A percentile compares a stretch with the other conserved stretches of the same genome.
Evolutionary conservation across 2,329 filamentous ascomycete genomes (phyloP).

Genomic region (Pyricularia pennisetigena): DNA sequence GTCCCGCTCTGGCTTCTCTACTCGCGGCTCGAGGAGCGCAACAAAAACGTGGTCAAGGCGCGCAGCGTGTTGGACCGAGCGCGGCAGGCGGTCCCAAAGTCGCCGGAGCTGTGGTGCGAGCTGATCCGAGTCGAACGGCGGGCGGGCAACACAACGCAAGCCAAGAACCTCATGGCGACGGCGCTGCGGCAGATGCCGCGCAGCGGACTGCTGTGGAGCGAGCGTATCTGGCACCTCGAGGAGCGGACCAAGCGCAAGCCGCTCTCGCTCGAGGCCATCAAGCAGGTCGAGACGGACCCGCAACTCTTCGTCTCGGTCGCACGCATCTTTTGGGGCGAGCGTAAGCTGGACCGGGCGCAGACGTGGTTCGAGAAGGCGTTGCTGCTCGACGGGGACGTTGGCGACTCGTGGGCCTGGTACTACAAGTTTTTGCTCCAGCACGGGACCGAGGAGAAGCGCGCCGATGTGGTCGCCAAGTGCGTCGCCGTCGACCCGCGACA

Average conservation of each 20-base stretch:
- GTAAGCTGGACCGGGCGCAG: conserved; percentile 85
- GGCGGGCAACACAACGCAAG: conserved; percentile 72
- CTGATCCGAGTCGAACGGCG: conserved; percentile 88
- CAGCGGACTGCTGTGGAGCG: conserved; percentile 81
- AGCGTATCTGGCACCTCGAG: conserved; percentile 94
- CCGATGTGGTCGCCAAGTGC: conserved; percentile 74
- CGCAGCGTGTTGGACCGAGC: conserved; percentile 89
- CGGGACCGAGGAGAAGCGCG: conserved; percentile 86
- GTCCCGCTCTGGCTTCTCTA: conserved; percentile 87
- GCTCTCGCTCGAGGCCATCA: conserved; percentile 85
- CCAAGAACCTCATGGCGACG: conserved; percentile 85
- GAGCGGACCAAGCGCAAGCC: conserved; percentile 86
- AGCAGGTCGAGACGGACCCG: conserved; percentile 90
- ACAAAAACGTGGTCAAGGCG: conserved; percentile 79
- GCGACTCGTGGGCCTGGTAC: conserved; percentile 98
- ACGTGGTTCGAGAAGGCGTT: conserved; percentile 98
- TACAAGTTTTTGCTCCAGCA: conserved; percentile 88
- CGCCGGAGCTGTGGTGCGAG: conserved; percentile 79
- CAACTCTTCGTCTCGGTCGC: conserved; percentile 84
- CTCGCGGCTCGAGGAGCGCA: conserved; percentile 75
- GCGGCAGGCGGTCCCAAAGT: conserved; percentile 78
- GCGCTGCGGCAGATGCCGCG: conserved; percentile 86
- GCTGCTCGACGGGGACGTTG: conserved; percentile 73
- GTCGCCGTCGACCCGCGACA: conserved; percentile 78
- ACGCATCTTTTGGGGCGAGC: conserved; percentile 91